Conservation (phyloP, 179 eudicot genomes). For the Vitellaria paradoxa region DNA sequence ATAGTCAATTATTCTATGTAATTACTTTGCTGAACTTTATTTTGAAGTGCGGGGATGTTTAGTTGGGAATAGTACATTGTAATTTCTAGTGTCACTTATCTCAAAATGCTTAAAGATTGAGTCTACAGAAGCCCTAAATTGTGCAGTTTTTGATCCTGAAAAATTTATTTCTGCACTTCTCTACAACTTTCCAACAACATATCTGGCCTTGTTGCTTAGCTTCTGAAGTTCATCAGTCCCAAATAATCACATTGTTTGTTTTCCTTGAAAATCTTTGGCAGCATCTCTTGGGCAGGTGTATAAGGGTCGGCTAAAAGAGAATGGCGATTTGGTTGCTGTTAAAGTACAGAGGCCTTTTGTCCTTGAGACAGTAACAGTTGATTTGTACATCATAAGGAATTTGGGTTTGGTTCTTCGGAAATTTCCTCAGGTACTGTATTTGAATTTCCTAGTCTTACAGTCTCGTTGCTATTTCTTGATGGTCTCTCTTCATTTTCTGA, state of each 20-base stretch:
- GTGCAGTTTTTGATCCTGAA: background rate
- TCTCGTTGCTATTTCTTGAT: background rate
- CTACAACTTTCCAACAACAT: background rate
- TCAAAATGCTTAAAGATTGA: background rate
- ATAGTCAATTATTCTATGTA: background rate
- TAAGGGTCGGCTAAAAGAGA: conserved; percentile 93
- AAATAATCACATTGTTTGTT: background rate
- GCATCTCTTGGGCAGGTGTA: conserved; percentile 99
- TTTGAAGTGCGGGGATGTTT: conserved; percentile 7
- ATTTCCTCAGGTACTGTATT: conserved; percentile 78
- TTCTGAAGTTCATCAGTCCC: conserved; percentile 12
- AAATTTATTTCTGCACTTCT: background rate
- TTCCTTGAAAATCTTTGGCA: conserved; percentile 34
- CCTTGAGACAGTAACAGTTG: conserved; percentile 94
- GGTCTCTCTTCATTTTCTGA: background rate
- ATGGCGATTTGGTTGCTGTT: conserved; percentile 95
- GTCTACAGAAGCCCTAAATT: background rate
- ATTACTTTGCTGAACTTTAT: conserved; percentile 5
- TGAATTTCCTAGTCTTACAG: background rate
- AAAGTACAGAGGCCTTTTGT: conserved; percentile 99
- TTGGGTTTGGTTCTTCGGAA: conserved; percentile 88
- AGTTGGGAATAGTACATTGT: background rate
- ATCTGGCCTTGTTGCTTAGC: conserved; percentile 1
- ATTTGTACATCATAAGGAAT: conserved; percentile 77
- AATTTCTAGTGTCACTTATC: background rate